phyloP scores from a whole-genome alignment of 495 filamentous ascomycete genomes.

The Platismatia glauca region DNA sequence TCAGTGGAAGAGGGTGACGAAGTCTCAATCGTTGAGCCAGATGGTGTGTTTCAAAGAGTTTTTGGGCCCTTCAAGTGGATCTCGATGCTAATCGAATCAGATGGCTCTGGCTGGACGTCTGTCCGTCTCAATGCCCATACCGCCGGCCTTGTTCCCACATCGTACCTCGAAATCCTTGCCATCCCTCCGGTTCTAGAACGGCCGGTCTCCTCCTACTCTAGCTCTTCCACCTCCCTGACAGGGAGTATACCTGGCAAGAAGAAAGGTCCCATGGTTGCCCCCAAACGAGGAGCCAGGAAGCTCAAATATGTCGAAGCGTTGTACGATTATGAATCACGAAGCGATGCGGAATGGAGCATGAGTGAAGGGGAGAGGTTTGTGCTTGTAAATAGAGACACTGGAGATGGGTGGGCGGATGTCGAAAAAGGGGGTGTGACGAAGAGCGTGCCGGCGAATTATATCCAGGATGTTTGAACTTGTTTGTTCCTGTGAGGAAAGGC shows the following conservation, averaged over 20 bases:
- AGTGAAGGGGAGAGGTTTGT: constrained; percentile 85
- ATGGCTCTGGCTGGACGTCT: constrained; percentile 85
- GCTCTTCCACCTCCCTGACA: constrained; percentile 63
- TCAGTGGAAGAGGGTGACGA: constrained; percentile 68
- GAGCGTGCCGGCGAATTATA: constrained; percentile 90
- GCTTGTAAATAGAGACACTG: constrained; percentile 68
- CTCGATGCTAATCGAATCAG: constrained; percentile 34
- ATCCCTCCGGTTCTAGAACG: constrained; percentile 38
- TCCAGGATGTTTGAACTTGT: constrained; percentile 56
- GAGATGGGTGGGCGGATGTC: constrained; percentile 95
- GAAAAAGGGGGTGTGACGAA: constrained; percentile 83
- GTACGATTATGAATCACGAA: constrained; percentile 83
- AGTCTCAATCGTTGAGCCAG: constrained; percentile 70
- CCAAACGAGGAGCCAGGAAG: constrained; percentile 86
- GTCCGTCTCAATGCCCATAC: constrained; percentile 53
- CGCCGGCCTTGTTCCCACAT: constrained; percentile 78
- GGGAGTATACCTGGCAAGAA: constrained; percentile 57
- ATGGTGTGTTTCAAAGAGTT: constrained; percentile 45
- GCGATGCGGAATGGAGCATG: constrained; percentile 84
- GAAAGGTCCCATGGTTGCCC: constrained; percentile 87
- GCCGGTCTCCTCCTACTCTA: constrained; percentile 64
- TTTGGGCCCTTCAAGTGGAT: no score
- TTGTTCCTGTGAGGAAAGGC: not conserved
- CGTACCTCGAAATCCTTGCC: constrained; percentile 59
- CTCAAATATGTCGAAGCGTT: constrained; percentile 88